Evolutionary conservation across 805 yeast genomes (phyloP).

Genomic region (Starmera dryadoides): DNA sequence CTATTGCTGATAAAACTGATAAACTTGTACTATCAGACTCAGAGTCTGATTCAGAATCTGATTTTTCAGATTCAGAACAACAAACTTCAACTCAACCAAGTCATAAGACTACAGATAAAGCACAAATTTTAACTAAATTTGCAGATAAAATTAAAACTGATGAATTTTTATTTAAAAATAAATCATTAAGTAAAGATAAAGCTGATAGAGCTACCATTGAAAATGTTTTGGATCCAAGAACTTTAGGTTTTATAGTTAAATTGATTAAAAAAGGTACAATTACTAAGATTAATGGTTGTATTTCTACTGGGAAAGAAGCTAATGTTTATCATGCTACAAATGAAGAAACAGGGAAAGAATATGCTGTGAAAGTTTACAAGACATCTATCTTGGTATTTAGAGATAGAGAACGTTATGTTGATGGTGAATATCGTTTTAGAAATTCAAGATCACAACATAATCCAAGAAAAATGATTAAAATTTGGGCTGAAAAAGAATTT

Average conservation of each 20-base stretch:
- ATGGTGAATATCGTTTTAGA: conserved; percentile 91
- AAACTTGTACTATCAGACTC: neutral
- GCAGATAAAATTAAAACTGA: conserved; percentile 61
- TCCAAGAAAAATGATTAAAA: conserved; percentile 94
- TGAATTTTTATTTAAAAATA: conserved; percentile 44
- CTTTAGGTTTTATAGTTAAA: conserved; percentile 74
- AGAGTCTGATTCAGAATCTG: neutral
- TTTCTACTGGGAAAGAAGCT: conserved; percentile 98
- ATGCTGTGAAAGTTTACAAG: conserved; percentile 90
- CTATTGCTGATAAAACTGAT: neutral
- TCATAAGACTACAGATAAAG: conserved; percentile 26
- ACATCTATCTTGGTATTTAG: conserved; percentile 96
- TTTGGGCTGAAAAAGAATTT: conserved; percentile 98
- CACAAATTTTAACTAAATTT: conserved; percentile 51
- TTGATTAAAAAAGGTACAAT: conserved; percentile 79
- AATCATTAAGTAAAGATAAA: conserved; percentile 65
- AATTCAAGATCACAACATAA: conserved; percentile 81
- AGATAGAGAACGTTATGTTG: conserved; percentile 92
- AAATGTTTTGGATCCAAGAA: conserved; percentile 92
- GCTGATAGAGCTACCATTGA: conserved; percentile 96
- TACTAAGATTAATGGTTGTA: conserved; percentile 84
- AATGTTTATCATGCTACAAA: conserved; percentile 81
- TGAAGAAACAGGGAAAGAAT: conserved; percentile 41
- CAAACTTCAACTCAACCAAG: neutral
- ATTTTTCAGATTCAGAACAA: neutral